Percentiles rank a stretch among this genome's conserved stretches.
Conservation (phyloP, 1,139 yeast species). For the Lodderomyces beijingensis region DNA sequence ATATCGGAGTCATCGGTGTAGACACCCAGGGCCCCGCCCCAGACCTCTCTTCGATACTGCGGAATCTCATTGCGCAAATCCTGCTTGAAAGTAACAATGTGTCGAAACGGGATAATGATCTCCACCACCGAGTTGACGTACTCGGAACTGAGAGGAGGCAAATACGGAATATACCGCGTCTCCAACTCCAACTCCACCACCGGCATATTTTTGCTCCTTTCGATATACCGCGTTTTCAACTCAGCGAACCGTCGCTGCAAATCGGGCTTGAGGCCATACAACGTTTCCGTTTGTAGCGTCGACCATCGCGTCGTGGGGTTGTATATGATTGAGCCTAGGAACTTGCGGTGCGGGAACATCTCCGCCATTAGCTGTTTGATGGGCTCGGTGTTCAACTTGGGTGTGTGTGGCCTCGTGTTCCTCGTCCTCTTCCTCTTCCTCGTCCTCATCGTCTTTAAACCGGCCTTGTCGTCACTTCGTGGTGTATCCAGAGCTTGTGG, state of each 20-base stretch:
- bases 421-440: conserved; percentile 2
- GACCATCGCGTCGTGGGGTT: conserved; percentile 51
- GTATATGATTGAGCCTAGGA: conserved; percentile 61
- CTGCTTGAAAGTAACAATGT: conserved; percentile 25
- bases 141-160: conserved; percentile 47
- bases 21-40: conserved; percentile 81
- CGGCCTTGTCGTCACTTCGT: too few relatives aligned
- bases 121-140: conserved; percentile 60
- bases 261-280: conserved; percentile 35
- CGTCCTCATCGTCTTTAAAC: not conserved
- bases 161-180: conserved; percentile 32
- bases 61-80: conserved; percentile 39
- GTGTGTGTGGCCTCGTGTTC: conserved; percentile 10
- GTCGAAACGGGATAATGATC: conserved; percentile 55
- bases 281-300: conserved; percentile 32
- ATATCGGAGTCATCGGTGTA: conserved; percentile 93
- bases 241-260: conserved; percentile 30
- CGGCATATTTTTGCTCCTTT: conserved; percentile 10
- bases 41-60: conserved; percentile 55
- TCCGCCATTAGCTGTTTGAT: conserved; percentile 43
- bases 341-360: conserved; percentile 44
- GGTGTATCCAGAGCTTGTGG: too few relatives aligned
- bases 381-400: conserved; percentile 37
- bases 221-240: conserved; percentile 25
- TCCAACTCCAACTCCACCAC: conserved; percentile 2